Evolutionary conservation across 2,329 filamentous ascomycete genomes (phyloP).

Genomic region (Calonectria hawksworthii): DNA sequence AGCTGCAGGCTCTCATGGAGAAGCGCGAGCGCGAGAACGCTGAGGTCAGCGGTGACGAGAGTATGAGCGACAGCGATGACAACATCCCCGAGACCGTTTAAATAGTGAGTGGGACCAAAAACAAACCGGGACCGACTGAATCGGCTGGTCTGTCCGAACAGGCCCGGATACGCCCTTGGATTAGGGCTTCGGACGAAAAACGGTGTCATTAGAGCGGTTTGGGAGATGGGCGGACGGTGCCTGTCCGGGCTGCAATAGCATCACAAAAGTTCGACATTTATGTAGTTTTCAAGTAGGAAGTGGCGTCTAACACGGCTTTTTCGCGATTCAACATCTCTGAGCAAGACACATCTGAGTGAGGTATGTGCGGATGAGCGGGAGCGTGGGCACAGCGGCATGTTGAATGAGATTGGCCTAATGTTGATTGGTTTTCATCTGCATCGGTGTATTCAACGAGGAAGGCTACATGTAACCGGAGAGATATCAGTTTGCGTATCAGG

Average conservation of each 20-base stretch:
- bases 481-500: not conserved
- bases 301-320: conserved; percentile 47
- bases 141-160: conserved; percentile 36
- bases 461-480: not conserved
- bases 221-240: conserved; percentile 39
- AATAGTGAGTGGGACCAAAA: conserved; percentile 36
- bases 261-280: conserved; percentile 47
- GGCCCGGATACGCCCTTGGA: conserved; percentile 30
- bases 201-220: conserved; percentile 45
- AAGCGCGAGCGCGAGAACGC: conserved; percentile 98
- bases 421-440: not conserved
- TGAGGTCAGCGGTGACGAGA: conserved; percentile 98
- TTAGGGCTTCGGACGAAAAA: conserved; percentile 43
- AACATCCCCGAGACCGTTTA: conserved; percentile 66
- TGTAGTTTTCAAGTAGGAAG: conserved; percentile 47
- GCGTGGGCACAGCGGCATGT: not conserved
- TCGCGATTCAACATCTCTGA: conserved; percentile 39
- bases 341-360: conserved; percentile 3
- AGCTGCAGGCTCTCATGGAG: conserved; percentile 98
- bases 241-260: conserved; percentile 42
- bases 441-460: not conserved
- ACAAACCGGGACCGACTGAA: conserved; percentile 31
- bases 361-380: not conserved
- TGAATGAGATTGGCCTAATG: not conserved
- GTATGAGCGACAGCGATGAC: conserved; percentile 94